These are phyloP conservation scores for Lactuca saligna DNA, from an alignment of 129 eudicot genomes.

Conservation along the genomic window DNA sequence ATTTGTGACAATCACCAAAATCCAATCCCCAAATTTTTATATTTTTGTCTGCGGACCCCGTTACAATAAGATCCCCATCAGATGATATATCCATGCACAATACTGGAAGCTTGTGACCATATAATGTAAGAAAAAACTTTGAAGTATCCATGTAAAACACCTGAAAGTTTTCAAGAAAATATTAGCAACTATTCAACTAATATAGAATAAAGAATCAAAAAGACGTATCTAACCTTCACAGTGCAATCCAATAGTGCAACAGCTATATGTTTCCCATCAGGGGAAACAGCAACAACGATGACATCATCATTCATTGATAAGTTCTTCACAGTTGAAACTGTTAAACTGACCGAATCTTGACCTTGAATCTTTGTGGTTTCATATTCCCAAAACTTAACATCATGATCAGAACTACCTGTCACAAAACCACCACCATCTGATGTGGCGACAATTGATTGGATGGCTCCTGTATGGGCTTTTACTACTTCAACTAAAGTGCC, in stretches of 20 bases:
- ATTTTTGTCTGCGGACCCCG: constrained; percentile 95
- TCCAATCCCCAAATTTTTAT: constrained; percentile 96
- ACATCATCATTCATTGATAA: constrained; percentile 88
- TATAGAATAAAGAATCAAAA: background rate
- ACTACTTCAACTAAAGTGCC: constrained; percentile 79
- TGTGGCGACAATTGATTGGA: constrained; percentile 66
- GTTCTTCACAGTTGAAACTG: constrained; percentile 64
- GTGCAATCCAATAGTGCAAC: constrained; percentile 82
- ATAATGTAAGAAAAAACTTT: constrained; percentile 70
- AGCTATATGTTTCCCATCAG: constrained; percentile 81
- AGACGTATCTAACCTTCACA: constrained; percentile 61
- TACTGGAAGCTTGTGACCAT: constrained; percentile 94
- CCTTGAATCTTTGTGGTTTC: constrained; percentile 55
- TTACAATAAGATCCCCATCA: constrained; percentile 91
- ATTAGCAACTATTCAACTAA: background rate
- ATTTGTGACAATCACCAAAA: constrained; percentile 96
- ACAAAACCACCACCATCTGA: constrained; percentile 88
- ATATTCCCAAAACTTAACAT: constrained; percentile 97
- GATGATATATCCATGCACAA: constrained; percentile 94
- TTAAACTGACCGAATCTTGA: constrained; percentile 64
- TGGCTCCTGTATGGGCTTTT: constrained; percentile 83
- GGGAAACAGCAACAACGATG: constrained; percentile 72
- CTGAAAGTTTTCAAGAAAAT: constrained; percentile 39
- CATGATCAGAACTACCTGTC: constrained; percentile 90
- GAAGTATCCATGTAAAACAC: constrained; percentile 80